phyloP scores from a whole-genome alignment of 2,329 filamentous ascomycete genomes.

The Graphilbum sp. region DNA sequence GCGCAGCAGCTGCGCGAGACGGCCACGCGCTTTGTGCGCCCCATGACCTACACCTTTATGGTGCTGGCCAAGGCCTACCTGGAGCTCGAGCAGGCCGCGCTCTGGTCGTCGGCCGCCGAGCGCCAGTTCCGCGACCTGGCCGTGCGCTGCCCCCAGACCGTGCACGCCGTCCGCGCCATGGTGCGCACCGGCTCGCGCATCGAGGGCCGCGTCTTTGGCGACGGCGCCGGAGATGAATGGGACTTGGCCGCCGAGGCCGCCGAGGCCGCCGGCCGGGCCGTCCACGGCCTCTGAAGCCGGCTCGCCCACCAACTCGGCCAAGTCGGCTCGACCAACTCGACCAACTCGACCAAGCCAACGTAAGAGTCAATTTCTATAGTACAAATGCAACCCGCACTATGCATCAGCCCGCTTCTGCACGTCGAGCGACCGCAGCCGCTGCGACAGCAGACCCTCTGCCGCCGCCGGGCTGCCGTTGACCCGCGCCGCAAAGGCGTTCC shows the following conservation, averaged over 20 bases:
- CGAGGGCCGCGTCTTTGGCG: slow-evolving; percentile 11
- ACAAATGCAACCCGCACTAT: no score
- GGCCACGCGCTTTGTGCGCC: slow-evolving; percentile 21
- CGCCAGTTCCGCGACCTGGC: slow-evolving; percentile 22
- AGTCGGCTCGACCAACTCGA: no score
- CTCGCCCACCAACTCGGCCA: no score
- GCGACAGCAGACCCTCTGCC: slow-evolving; percentile 53
- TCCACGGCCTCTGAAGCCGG: no score
- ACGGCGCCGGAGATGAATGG: not conserved
- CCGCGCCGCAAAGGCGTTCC: slow-evolving; percentile 26
- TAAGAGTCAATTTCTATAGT: no score
- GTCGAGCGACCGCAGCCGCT: slow-evolving; percentile 47
- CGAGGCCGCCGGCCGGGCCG: not conserved
- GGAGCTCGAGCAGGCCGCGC: slow-evolving; percentile 28
- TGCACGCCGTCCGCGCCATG: slow-evolving; percentile 21
- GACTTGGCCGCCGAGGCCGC: not conserved
- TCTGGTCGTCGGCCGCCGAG: slow-evolving; percentile 31
- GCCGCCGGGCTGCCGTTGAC: slow-evolving; percentile 20
- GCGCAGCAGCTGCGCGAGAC: slow-evolving; percentile 19
- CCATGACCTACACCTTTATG: slow-evolving; percentile 28
- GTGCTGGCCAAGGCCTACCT: slow-evolving; percentile 32
- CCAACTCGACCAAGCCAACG: no score
- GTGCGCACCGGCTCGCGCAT: slow-evolving; percentile 9
- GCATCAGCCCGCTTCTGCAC: slow-evolving; percentile 15
- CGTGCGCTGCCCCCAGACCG: slow-evolving; percentile 21